Evolutionary conservation across 257 asterid genomes (phyloP).

Genomic region (Jaltomata sinuosa): DNA sequence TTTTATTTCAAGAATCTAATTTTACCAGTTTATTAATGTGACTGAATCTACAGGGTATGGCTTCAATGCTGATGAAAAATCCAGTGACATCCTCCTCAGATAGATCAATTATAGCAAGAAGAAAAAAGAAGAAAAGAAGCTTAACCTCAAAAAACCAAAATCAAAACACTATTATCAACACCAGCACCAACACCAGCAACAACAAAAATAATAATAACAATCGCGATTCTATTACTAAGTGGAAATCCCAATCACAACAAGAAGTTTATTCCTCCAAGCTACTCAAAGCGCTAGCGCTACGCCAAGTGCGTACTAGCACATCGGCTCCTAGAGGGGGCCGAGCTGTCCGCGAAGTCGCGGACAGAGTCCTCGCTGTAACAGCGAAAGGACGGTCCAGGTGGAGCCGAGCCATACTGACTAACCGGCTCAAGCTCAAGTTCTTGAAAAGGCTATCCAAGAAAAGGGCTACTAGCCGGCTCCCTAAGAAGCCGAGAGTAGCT

Average conservation of each 20-base stretch:
- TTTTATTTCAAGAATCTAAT: background rate
- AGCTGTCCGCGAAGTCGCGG: slow-evolving; percentile 66
- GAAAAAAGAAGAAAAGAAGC: background rate
- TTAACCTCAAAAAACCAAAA: background rate
- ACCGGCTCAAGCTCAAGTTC: slow-evolving; percentile 57
- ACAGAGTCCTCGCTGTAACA: slow-evolving; percentile 55
- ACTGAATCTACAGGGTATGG: slow-evolving; percentile 1
- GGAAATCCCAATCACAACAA: slow-evolving; percentile 81
- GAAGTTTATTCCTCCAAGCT: slow-evolving; percentile 71
- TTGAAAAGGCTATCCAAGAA: slow-evolving; percentile 48
- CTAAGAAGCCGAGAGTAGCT: slow-evolving; percentile 52
- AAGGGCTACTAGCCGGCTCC: slow-evolving; percentile 33
- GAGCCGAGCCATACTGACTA: slow-evolving; percentile 83
- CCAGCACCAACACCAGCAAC: background rate
- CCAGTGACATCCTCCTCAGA: background rate
- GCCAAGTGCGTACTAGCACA: slow-evolving; percentile 32
- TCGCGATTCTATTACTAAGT: background rate
- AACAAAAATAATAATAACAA: background rate
- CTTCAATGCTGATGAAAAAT: background rate
- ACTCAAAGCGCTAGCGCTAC: slow-evolving; percentile 79
- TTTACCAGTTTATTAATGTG: background rate
- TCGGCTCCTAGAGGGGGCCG: slow-evolving; percentile 26
- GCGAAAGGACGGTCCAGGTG: slow-evolving; percentile 81
- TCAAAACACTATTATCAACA: background rate
- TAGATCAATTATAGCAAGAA: background rate